Evolutionary conservation across 768 basidiomycete species (phyloP), one percentile per base, ranked within the genome.

Genomic region (Suillus subluteus): DNA sequence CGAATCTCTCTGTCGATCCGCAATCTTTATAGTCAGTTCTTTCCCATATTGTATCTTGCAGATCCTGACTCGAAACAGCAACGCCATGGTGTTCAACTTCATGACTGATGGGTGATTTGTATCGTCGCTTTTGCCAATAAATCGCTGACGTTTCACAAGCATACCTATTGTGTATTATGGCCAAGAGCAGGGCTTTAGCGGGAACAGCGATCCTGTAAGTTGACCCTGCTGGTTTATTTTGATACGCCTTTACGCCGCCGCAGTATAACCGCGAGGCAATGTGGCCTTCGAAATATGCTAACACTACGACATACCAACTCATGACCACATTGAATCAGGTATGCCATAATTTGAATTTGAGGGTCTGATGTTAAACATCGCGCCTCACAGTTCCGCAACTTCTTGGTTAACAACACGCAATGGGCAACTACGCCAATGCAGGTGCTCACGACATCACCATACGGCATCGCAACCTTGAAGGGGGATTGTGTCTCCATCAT

Each of bases 161-260:
- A 91, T 92, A 69, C 92, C 92, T 0, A 87, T 94, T 66, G 85
- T 92, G 13, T 94, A 94, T 74, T 91, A 92, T 67, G 92, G 92
- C 2, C 91, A 91, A 76, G 92, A 94, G 71, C 92, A 93, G 73
- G 79, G 82, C 48, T 89, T 91, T 74, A 79, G 77, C 64, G 92
- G 92, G 41, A 79, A 77, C 71, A 77, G 75, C 9, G 91, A 94
- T 71, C 92, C 92, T 43, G 89, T 91, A 75, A 70, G 84, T 71
- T 38, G 30, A 65, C 13, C 38, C 35, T 7, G 38, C 44, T 38
- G 37, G 32, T 67, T 63, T 35, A 30, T 35, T 58, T 62, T 62
- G 59, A 18, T 64, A 40, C 58, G 15, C 58, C 44, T 64, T 58
- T 62, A 55, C 61, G 69, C 12, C 40, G 44, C 44, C 54, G 48